Conservation (phyloP, 2,329 filamentous ascomycete species). For the Mariannaea elegans region DNA sequence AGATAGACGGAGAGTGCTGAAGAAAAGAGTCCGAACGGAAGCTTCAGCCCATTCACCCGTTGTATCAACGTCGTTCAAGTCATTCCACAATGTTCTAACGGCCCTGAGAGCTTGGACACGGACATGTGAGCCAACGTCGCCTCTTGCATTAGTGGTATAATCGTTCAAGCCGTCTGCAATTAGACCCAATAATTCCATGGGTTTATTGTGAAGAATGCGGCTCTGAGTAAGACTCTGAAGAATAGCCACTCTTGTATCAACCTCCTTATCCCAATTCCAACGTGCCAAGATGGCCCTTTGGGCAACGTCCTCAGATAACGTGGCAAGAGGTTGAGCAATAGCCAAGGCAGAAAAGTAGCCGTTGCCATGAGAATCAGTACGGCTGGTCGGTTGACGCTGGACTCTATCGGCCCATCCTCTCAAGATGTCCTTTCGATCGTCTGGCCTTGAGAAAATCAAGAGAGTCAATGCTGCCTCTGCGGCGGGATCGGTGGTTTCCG, state of each 20-base stretch:
- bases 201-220: conserved; percentile 53
- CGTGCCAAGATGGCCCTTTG: conserved; percentile 57
- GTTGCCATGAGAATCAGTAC: conserved; percentile 50
- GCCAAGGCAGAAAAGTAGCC: conserved; percentile 65
- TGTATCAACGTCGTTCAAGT: conserved; percentile 35
- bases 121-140: conserved; percentile 89
- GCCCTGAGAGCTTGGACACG: conserved; percentile 83
- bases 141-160: conserved; percentile 88
- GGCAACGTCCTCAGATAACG: conserved; percentile 44
- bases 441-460: conserved; percentile 53
- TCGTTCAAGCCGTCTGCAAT: conserved; percentile 76
- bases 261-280: conserved; percentile 60
- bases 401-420: conserved; percentile 58
- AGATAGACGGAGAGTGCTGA: conserved; percentile 71
- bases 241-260: conserved; percentile 64
- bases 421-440: conserved; percentile 52
- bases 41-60: conserved; percentile 35
- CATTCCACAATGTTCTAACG: conserved; percentile 69
- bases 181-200: conserved; percentile 53
- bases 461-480: conserved; percentile 62
- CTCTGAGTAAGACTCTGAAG: conserved; percentile 62
- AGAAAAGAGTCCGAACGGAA: conserved; percentile 54
- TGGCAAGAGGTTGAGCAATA: conserved; percentile 56
- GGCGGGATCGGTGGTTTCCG: conserved; percentile 58
- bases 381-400: conserved; percentile 43